Base-by-base conservation (phyloP, 179 eudicot genomes). In the Camellia oleifera region DNA sequence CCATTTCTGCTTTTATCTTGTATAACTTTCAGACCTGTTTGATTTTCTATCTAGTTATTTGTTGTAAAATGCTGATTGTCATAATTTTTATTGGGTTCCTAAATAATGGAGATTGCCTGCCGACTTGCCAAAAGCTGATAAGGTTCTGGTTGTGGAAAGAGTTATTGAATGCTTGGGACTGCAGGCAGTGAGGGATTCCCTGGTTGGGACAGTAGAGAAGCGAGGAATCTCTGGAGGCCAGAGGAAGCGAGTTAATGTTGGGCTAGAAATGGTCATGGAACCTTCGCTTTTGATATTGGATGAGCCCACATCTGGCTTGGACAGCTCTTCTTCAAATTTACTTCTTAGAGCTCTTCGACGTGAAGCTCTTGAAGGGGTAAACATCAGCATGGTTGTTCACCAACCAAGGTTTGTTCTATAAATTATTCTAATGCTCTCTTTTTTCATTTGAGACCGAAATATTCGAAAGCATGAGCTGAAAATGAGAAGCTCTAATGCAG, bases 261-360 rank as follows among this genome's bases (percentile, higher is more conserved):
- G 99, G 74, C 85, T 96, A 61, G 99, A 96, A 85, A 90, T 94
- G 97, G 99, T 96, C 75, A 96, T 94, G 97, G 98, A 96, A 84
- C 99, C 99, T 86, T 96, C 97, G 20, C 88, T 96, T 57, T 86
- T 96, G 85, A 92, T 96, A 76, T 86, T 96, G 86, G 99, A 96
- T 85, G 99, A 96, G 86, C 98, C 98, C n/a, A 96, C 99, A n/a
- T 94, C 98, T 81, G 98, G 99, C 44, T 85, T 96, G 81, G 99
- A 96, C 74, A 96, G 99, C 83, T 86, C 99, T 71, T 96, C 99
- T 46, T 96, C 99, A 60, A 87, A 89, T 80, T 85, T 92, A 69
- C 97, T 96, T 66, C 90, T 96, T 60, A 85, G 77, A 87, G 98
- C 99, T 78, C 93, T 96, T 82, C 87, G 90, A 44, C 94, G 93